These are phyloP conservation scores for Phoenix roebelenii DNA, from an alignment of 176 grass and related monocot species.

Conservation along the genomic window DNA sequence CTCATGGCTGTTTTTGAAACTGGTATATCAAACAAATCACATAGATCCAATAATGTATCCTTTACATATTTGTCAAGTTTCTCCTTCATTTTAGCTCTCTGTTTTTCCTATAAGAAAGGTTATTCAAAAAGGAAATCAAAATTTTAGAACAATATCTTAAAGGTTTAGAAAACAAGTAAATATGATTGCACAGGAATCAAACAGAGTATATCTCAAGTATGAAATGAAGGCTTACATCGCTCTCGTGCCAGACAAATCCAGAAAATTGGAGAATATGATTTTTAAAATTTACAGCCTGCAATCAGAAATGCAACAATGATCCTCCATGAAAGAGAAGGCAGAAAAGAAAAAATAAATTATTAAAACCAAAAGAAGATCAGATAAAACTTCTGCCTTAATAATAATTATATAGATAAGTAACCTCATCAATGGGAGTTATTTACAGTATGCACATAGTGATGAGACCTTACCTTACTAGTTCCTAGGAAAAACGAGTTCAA, in stretches of 20 bases:
- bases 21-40: constrained; percentile 73
- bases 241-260: constrained; percentile 70
- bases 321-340: background rate
- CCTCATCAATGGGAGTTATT: too few relatives aligned
- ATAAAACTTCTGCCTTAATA: background rate
- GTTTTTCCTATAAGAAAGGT: constrained; percentile 70
- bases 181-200: too few relatives aligned
- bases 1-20: constrained; percentile 54
- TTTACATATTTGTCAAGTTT: constrained; percentile 97
- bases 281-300: constrained; percentile 41
- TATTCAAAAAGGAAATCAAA: too few relatives aligned
- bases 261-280: constrained; percentile 60
- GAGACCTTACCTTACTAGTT: too few relatives aligned
- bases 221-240: constrained; percentile 46
- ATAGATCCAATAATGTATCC: constrained; percentile 68
- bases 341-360: constrained; percentile 10
- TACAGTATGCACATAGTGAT: too few relatives aligned
- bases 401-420: too few relatives aligned
- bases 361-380: constrained; percentile 5
- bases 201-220: background rate
- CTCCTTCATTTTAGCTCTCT: constrained; percentile 88
- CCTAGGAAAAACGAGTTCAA: too few relatives aligned
- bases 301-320: constrained; percentile 6
- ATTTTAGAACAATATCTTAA: too few relatives aligned
- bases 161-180: too few relatives aligned